Conservation (phyloP, 2,329 filamentous ascomycete species). For the Knufia fluminis region DNA sequence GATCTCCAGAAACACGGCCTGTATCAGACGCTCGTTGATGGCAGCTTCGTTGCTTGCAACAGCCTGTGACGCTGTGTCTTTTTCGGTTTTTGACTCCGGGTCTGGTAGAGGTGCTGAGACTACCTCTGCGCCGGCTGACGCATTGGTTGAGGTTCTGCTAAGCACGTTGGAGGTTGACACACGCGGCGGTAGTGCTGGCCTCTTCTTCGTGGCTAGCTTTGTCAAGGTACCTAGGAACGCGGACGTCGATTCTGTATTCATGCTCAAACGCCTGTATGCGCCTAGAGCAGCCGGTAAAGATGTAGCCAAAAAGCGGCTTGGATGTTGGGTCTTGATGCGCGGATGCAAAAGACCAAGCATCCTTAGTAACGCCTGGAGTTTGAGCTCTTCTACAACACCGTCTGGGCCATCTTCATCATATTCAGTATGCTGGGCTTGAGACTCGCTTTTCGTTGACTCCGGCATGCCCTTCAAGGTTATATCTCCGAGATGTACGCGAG, state of each 20-base stretch:
- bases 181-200: slow-evolving; percentile 52
- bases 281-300: slow-evolving; percentile 53
- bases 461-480: slow-evolving; percentile 23
- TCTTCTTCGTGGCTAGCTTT: slow-evolving; percentile 47
- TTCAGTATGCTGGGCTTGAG: slow-evolving; percentile 6
- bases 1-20: slow-evolving; percentile 53
- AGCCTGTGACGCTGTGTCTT: slow-evolving; percentile 37
- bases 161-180: slow-evolving; percentile 41
- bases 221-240: slow-evolving; percentile 50
- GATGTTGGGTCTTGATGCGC: slow-evolving; percentile 54
- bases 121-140: slow-evolving; percentile 26
- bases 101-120: slow-evolving; percentile 36
- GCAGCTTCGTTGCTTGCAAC: slow-evolving; percentile 33
- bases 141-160: slow-evolving; percentile 24
- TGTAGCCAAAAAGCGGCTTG: slow-evolving; percentile 55
- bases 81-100: slow-evolving; percentile 46
- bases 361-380: slow-evolving; percentile 40
- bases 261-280: slow-evolving; percentile 47
- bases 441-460: neutral
- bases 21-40: slow-evolving; percentile 47
- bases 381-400: slow-evolving; percentile 35
- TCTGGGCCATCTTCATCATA: slow-evolving; percentile 23
- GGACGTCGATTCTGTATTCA: slow-evolving; percentile 47
- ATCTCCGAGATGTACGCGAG: slow-evolving; percentile 21
- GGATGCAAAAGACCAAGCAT: slow-evolving; percentile 51